A percentile compares a stretch with the other conserved stretches of the same genome.
Evolutionary conservation across 352 stramenopile genomes (phyloP).

Genomic region (Phytophthora rubi): DNA sequence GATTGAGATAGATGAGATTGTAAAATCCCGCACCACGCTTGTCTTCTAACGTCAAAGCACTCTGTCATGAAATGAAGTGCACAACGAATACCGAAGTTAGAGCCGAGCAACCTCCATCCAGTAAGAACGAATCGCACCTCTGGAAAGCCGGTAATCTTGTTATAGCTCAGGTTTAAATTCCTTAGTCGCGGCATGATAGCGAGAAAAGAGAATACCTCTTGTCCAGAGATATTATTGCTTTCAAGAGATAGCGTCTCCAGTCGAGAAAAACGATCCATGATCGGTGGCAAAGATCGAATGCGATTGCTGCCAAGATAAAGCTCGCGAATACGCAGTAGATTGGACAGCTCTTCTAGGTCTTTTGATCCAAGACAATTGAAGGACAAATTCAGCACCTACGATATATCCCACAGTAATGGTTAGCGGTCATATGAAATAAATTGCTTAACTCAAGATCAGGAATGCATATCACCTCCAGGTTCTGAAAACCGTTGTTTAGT

Average conservation of each 20-base stretch:
- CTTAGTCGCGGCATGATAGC: conserved; percentile 65
- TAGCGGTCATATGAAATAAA: background rate
- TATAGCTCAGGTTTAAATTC: conserved; percentile 83
- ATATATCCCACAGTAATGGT: background rate
- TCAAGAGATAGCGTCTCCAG: conserved; percentile 83
- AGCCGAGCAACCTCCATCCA: background rate
- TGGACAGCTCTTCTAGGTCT: conserved; percentile 75
- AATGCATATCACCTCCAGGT: conserved; percentile 50
- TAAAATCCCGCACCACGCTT: conserved; percentile 72
- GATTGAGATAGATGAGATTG: conserved; percentile 74
- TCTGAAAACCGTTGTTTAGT: conserved; percentile 65
- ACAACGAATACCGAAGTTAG: conserved; percentile 2
- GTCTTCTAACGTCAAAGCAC: conserved; percentile 58
- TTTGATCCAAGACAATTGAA: conserved; percentile 75
- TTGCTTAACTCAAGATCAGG: background rate
- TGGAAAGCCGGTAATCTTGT: conserved; percentile 76
- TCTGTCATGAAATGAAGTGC: conserved; percentile 22
- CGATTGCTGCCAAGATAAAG: conserved; percentile 81
- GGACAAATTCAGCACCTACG: conserved; percentile 74
- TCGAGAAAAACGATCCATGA: conserved; percentile 79
- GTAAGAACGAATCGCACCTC: conserved; percentile 41
- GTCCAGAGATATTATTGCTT: conserved; percentile 72
- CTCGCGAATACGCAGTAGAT: conserved; percentile 77
- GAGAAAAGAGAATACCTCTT: conserved; percentile 78
- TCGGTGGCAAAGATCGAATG: conserved; percentile 67